Conservation (phyloP, 176 grass and related monocot species). For the Carex pumila region DNA sequence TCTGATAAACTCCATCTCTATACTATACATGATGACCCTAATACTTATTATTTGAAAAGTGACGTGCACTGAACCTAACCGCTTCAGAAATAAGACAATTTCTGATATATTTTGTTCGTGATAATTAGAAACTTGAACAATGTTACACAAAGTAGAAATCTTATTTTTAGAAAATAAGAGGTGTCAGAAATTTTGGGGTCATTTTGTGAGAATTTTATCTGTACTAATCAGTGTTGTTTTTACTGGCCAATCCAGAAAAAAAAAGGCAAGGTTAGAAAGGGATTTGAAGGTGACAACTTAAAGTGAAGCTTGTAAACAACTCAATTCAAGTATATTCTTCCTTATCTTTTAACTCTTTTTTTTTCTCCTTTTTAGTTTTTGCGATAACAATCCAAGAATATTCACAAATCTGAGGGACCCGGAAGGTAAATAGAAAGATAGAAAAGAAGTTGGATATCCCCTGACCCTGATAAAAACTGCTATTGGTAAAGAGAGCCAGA, state of each 20-base stretch:
- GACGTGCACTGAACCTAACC: background rate
- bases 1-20: background rate
- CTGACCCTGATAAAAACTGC: background rate
- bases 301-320: background rate
- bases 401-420: background rate
- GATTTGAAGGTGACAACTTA: constrained; percentile 10
- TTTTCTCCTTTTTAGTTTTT: background rate
- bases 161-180: background rate
- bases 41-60: background rate
- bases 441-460: background rate
- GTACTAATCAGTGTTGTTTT: background rate
- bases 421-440: constrained; percentile 7
- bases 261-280: background rate
- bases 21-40: background rate
- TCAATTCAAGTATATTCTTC: constrained; percentile 28
- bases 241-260: background rate
- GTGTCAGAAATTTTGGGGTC: background rate
- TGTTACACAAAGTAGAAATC: background rate
- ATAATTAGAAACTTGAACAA: background rate
- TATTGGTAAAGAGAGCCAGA: background rate
- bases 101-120: background rate
- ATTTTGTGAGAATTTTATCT: background rate
- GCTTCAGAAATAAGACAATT: background rate
- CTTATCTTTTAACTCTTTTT: background rate
- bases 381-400: constrained; percentile 21